Evolutionary conservation across 768 basidiomycete species (phyloP), one percentile per base, ranked within the genome.

Genomic region (Gautieria morchelliformis): DNA sequence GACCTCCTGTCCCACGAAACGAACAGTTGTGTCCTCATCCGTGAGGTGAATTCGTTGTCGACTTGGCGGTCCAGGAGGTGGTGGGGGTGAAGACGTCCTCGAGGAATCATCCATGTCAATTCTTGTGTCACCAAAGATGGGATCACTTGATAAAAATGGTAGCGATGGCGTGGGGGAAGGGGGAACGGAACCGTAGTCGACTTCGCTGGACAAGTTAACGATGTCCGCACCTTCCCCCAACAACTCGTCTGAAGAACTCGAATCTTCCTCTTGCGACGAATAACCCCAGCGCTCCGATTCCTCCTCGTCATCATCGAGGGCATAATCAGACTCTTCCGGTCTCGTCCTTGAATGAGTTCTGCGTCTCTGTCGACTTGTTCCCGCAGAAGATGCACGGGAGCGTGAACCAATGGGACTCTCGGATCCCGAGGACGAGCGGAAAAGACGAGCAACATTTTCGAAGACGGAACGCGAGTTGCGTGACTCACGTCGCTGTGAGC

Each of bases 1-100:
- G 2, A 81, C 76, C 63, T 91, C 84, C 62, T 90, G 93, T 7
- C 94, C 93, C 27, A 93, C 77, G 65, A 99, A 87, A 11, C 92
- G 84, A 51, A 98, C 75, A 17, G 85, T 87, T 49, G 78, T 80
- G 65, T 97, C 96, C 68, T 99, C 96, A 64, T 98, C 95, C 3
- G 83, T 75, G 15, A 97, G 78, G 63, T 90, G 82, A 17, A 97
- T 76, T 0, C 83, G 85, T 70, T 99, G 96, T 57, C 90, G 76
- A 65, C 87, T 91, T 8, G 90, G 89, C 20, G 86, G 84, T 4
- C 91, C 91, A 22, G 80, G 77, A 17, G 89, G 87, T 2, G 89
- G 89, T n/a, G 84, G 78, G 33, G 83, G 78, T 17, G 65, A 63
- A 10, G 78, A 66, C 3, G 84, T 82, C 20, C 84, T 78, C 20